Base-by-base conservation (phyloP, 1,139 yeast species). In the Geotrichum histeridarum region DNA sequence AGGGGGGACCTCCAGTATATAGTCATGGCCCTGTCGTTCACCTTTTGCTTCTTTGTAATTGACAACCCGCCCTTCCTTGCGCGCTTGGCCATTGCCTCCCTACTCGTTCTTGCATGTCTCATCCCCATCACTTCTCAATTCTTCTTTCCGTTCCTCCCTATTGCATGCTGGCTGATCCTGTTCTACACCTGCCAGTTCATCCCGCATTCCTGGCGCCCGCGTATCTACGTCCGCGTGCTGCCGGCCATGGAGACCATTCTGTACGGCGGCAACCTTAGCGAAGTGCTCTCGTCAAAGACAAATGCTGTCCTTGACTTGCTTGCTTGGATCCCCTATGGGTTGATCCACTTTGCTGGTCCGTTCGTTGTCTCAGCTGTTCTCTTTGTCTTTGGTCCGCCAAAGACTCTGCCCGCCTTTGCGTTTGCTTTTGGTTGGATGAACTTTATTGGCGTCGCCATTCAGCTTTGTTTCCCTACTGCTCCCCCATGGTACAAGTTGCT, bases 381-480 rank as follows among this genome's bases (percentile, higher is more conserved):
- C 50, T 93, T 89, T 67, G 63, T 93, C 35, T 93, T 89, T 76
- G 97, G 89, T 1, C 98, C 99, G 32, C 99, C 99, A 53, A 86
- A 91, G 6, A 77, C 90, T 8, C 74, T 93, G 51, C 82, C 95
- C 60, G 83, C 89, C 4, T 94, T 85, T 71, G 97, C 91, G 4
- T 88, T 90, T 75, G 94, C 97, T 8, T 90, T 93, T 73, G 99
- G 99, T n/a, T 91, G 87, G 74, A 86, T 93, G 94, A 93, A 91
- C 71, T 74, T 90, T 62, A 67, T 81, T 49, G 99, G 98, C 45
- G 98, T 93, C 30, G 67, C 83, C 48, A 79, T 81, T 57, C 99
- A 93, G 73, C 78, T 89, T 60, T 62, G 82, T 32, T 90, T 89
- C 70, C 98, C 99, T 3, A 89, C 95, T 51, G 97, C 99, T 57